These are phyloP conservation scores for Coniochaeta hoffmannii DNA, from an alignment of 2,329 filamentous ascomycete genomes.

Conservation along the genomic window DNA sequence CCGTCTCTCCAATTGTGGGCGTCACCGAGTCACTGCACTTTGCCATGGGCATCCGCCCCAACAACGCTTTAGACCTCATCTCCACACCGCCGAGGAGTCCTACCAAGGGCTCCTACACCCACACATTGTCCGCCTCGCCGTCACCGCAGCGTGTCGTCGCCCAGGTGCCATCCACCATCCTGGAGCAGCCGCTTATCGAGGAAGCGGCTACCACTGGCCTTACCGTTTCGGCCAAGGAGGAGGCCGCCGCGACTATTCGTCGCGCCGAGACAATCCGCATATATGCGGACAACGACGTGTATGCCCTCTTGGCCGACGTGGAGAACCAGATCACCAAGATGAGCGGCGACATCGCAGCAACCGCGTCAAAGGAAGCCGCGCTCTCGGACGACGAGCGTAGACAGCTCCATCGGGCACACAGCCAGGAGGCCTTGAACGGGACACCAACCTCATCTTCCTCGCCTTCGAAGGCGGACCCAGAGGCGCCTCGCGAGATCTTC, in stretches of 20 bases:
- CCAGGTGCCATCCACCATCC: conserved; percentile 48
- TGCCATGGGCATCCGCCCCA: conserved; percentile 29
- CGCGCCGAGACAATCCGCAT: conserved; percentile 59
- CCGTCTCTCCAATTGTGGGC: conserved; percentile 20
- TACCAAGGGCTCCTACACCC: conserved; percentile 31
- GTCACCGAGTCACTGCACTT: conserved; percentile 34
- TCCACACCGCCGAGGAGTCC: conserved; percentile 55
- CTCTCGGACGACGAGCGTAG: conserved; percentile 28
- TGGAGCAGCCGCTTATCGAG: conserved; percentile 42
- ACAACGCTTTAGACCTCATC: conserved; percentile 29
- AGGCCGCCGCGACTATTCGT: conserved; percentile 21
- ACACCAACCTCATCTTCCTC: conserved; percentile 15
- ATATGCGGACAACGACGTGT: conserved; percentile 61
- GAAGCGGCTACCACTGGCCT: conserved; percentile 24
- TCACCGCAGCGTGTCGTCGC: conserved; percentile 45
- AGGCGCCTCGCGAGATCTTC: conserved; percentile 24
- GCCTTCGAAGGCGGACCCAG: conserved; percentile 6
- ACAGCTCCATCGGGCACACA: conserved; percentile 39
- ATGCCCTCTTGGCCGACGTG: conserved; percentile 58
- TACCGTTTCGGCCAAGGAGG: conserved; percentile 1
- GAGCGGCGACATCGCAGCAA: conserved; percentile 28
- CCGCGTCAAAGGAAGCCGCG: conserved; percentile 21
- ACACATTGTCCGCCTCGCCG: conserved; percentile 27
- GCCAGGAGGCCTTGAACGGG: conserved; percentile 42
- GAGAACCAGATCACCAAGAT: conserved; percentile 50